These are phyloP conservation scores for Clitopilus passeckerianus DNA, from an alignment of 768 basidiomycete species.

Conservation along the genomic window DNA sequence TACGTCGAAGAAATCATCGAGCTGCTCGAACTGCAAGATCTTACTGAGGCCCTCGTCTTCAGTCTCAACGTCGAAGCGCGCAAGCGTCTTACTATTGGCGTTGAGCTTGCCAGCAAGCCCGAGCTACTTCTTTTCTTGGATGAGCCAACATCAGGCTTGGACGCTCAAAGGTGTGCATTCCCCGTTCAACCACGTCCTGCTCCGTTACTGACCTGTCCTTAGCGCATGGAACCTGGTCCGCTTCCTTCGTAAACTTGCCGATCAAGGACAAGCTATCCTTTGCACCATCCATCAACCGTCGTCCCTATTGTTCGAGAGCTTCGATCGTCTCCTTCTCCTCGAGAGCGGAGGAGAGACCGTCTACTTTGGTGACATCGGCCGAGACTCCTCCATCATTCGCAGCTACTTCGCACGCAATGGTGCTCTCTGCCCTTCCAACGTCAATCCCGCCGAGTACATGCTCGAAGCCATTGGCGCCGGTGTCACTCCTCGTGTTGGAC, in stretches of 20 bases:
- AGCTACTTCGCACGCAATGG: slow-evolving; percentile 77
- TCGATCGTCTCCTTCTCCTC: slow-evolving; percentile 66
- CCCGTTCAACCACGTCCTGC: slow-evolving; percentile 14
- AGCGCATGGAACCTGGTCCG: slow-evolving; percentile 81
- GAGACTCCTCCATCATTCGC: slow-evolving; percentile 61
- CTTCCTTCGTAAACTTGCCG: slow-evolving; percentile 78
- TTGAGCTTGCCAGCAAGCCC: slow-evolving; percentile 87
- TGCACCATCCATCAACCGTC: slow-evolving; percentile 92
- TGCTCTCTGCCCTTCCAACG: slow-evolving; percentile 66
- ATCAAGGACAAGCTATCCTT: slow-evolving; percentile 83
- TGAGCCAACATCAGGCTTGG: slow-evolving; percentile 40
- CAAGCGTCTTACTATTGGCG: slow-evolving; percentile 88
- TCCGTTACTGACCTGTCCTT: slow-evolving; percentile 41
- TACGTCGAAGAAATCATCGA: slow-evolving; percentile 85
- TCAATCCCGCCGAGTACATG: slow-evolving; percentile 80
- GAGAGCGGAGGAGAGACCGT: slow-evolving; percentile 85
- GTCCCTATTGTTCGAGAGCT: slow-evolving; percentile 83
- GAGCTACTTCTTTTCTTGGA: slow-evolving; percentile 71
- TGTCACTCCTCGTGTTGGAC: slow-evolving; percentile 62
- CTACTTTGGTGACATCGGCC: slow-evolving; percentile 87
- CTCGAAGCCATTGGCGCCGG: slow-evolving; percentile 85
- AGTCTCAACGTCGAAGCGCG: slow-evolving; percentile 64
- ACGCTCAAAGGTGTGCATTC: slow-evolving; percentile 30
- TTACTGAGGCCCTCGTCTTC: slow-evolving; percentile 78
- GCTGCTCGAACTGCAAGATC: slow-evolving; percentile 77